Evolutionary conservation across 1,284 basidiomycete genomes (phyloP).

Genomic region (Phellopilus nigrolimitatus): DNA sequence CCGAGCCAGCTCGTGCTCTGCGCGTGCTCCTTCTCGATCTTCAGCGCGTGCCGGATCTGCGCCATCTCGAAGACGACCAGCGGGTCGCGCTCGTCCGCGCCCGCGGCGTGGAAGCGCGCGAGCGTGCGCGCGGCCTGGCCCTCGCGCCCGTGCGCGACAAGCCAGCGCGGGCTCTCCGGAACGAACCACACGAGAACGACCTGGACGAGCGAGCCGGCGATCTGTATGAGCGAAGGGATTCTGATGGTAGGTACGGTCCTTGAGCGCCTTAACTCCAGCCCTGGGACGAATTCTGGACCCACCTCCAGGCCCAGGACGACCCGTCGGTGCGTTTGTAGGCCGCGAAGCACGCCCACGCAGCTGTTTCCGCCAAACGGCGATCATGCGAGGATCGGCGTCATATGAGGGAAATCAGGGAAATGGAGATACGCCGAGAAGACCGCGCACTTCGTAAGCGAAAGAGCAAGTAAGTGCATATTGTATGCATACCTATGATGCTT

Average conservation of each 20-base stretch:
- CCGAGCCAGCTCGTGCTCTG: conserved; percentile 42
- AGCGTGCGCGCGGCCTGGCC: conserved; percentile 47
- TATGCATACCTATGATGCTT: conserved; percentile 51
- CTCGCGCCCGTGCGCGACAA: conserved; percentile 58
- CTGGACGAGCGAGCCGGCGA: conserved; percentile 56
- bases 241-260: conserved; percentile 30
- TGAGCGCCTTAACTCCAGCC: too few species aligned
- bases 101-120: conserved; percentile 60
- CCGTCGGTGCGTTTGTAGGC: conserved; percentile 42
- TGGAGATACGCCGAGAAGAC: too few species aligned
- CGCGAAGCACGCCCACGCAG: conserved; percentile 51
- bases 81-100: conserved; percentile 45
- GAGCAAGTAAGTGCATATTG: not conserved
- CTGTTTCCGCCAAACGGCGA: conserved; percentile 23
- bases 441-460: too few species aligned
- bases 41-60: conserved; percentile 59
- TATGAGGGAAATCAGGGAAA: too few species aligned
- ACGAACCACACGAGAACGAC: conserved; percentile 54
- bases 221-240: conserved; percentile 65
- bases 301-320: conserved; percentile 56
- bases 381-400: not conserved
- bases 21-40: conserved; percentile 50
- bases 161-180: conserved; percentile 67
- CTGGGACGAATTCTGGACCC: not conserved
- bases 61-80: conserved; percentile 56